Conservation (phyloP, 805 yeast genomes). For the Suhomyces sp. region DNA sequence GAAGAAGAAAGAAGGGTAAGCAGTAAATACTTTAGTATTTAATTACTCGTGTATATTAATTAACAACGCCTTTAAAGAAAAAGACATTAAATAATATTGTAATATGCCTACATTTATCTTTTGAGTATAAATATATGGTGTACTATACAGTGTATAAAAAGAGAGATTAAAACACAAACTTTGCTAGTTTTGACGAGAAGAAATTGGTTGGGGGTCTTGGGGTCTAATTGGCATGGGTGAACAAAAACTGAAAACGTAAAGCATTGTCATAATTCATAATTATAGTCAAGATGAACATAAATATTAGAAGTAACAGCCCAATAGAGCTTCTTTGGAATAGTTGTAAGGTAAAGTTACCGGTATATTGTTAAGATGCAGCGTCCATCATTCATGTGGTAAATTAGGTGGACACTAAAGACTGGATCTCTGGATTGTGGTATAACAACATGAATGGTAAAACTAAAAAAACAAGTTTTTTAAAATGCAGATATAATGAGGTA, state of each 20-base stretch:
- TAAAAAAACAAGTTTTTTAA: neutral
- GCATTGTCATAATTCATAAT: conserved; percentile 14
- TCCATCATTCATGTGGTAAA: neutral
- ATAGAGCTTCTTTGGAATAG: neutral
- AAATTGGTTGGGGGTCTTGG: neutral
- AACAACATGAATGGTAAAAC: neutral
- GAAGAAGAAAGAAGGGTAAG: conserved; percentile 59
- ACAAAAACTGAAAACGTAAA: conserved; percentile 2
- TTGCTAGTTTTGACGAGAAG: neutral
- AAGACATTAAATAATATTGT: neutral
- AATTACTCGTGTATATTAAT: neutral
- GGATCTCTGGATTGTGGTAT: neutral
- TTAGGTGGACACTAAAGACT: neutral
- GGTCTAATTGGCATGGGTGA: neutral
- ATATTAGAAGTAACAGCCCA: neutral
- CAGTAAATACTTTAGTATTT: conserved; percentile 7
- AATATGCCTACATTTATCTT: neutral
- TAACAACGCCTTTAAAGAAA: neutral
- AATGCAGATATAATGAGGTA: neutral
- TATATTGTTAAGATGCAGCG: neutral
- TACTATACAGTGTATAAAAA: conserved; percentile 4
- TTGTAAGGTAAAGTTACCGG: neutral
- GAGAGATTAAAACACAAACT: conserved; percentile 4
- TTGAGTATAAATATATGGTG: neutral
- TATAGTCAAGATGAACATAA: conserved; percentile 6